Evolutionary conservation across 331 rosid genomes (phyloP), one percentile per base, ranked within the genome.

Genomic region (Spiraea crenata): DNA sequence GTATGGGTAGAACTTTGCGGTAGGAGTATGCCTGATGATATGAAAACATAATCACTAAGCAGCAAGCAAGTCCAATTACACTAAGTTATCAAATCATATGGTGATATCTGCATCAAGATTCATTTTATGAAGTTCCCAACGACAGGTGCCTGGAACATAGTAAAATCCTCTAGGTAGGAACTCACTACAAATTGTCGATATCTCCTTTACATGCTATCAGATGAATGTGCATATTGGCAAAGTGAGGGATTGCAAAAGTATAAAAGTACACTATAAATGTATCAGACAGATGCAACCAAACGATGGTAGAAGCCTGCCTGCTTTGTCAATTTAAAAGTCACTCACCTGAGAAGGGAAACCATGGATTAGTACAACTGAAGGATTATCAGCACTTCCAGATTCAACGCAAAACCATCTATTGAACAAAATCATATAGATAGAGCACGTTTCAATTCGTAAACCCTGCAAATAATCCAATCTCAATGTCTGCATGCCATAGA

Each of bases 371-470:
- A 92, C 72, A 79, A 92, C 92, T 49, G 92, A 35, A 71, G 92
- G 92, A 70, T 86, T 90, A 79, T 79, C 95, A 73, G 82, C 84
- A 55, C 83, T 90, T 82, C 96, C 98, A 5, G 83, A 63, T 79
- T 92, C 91, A 74, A 92, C 91, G 85, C 91, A 90, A 73, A 92
- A 92, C 98, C 98, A 90, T 88, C 98, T 90, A 92, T 83, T 60
- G 77, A 73, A 82, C 85, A 85, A 85, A 91, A 82, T 73, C 85
- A 85, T 69, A 77, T 66, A 79, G 17, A 74, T 39, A 82, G 79
- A 88, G 78, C 77, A 74, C 60, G 58, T 72, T 76, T 86, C 74
- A 83, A 79, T 86, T 69, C 77, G 83, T 78, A 73, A 83, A 44
- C 77, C 87, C 82, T 77, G 77, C 79, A 83, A 78, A 68, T 75